A percentile compares a stretch with the other conserved stretches of the same genome.
phyloP scores from a whole-genome alignment of 2,329 filamentous ascomycete species.

The Truncatella angustata region DNA sequence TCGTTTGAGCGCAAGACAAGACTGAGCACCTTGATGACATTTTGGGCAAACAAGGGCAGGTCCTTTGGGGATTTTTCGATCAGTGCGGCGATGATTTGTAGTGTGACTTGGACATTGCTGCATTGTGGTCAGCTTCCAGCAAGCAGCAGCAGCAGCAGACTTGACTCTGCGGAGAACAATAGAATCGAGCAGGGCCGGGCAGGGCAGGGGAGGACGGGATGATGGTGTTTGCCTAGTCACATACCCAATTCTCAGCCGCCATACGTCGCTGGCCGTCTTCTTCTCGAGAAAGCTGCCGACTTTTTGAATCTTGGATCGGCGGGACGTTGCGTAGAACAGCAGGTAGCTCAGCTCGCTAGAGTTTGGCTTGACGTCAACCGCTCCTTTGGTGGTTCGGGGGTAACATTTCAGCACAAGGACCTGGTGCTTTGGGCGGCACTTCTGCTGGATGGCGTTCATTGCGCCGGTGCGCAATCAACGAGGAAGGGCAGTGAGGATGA shows the following conservation, averaged over 20 bases:
- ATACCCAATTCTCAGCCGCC: slow-evolving; percentile 82
- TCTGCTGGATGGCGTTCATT: slow-evolving; percentile 66
- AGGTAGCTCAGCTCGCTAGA: slow-evolving; percentile 96
- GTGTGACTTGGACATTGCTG: slow-evolving; percentile 90
- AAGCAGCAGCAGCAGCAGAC: not conserved
- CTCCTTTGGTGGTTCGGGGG: slow-evolving; percentile 85
- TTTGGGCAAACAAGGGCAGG: slow-evolving; percentile 81
- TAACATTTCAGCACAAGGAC: slow-evolving; percentile 96
- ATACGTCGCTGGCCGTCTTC: slow-evolving; percentile 88
- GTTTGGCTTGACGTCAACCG: slow-evolving; percentile 91
- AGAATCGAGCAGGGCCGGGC: too few relatives aligned
- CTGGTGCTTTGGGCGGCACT: slow-evolving; percentile 91
- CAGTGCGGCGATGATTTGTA: slow-evolving; percentile 86
- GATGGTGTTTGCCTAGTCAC: slow-evolving; percentile 28
- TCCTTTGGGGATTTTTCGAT: slow-evolving; percentile 93
- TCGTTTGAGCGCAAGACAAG: slow-evolving; percentile 82
- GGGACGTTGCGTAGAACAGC: slow-evolving; percentile 93
- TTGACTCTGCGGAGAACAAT: too few relatives aligned
- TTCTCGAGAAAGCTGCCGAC: slow-evolving; percentile 93
- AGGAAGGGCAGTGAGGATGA: too few relatives aligned
- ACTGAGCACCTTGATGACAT: slow-evolving; percentile 80
- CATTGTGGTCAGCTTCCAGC: not conserved
- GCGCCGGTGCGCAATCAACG: slow-evolving; percentile 22
- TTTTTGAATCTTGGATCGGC: slow-evolving; percentile 93
- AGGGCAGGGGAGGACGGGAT: too few relatives aligned